Evolutionary conservation across 2,329 filamentous ascomycete species (phyloP).

Genomic region (Zymoseptoria ardabiliae): DNA sequence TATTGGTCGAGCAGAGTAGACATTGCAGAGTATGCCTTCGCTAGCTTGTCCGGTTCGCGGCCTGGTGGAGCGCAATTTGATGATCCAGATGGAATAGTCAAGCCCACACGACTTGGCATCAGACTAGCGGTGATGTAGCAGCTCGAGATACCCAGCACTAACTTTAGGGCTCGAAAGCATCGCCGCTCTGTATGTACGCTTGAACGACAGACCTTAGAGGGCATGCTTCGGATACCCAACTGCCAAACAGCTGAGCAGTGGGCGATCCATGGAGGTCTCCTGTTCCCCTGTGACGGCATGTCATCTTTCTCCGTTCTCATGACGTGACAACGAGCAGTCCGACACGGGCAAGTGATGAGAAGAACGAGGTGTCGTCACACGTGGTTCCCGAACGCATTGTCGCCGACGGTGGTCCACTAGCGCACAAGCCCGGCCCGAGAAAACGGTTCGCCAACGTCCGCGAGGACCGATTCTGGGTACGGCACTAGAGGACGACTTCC

Average conservation of each 20-base stretch:
- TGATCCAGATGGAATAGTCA: neutral
- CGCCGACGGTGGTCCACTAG: neutral
- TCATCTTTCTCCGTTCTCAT: too few species aligned
- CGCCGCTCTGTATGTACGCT: too few species aligned
- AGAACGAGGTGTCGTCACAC: neutral
- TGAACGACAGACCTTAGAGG: too few species aligned
- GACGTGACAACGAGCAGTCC: too few species aligned
- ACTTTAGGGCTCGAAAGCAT: too few species aligned
- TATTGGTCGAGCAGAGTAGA: neutral
- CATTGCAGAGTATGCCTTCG: neutral
- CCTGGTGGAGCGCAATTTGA: neutral
- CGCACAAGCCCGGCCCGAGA: neutral
- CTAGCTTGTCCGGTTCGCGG: neutral
- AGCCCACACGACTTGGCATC: neutral
- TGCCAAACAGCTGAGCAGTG: too few species aligned
- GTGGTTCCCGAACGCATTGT: neutral
- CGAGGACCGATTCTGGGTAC: neutral
- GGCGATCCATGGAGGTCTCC: too few species aligned
- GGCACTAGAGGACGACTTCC: neutral
- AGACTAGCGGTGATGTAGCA: neutral
- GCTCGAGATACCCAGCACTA: too few species aligned
- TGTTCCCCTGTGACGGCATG: too few species aligned
- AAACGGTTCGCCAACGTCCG: neutral
- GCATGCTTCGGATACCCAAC: too few species aligned
- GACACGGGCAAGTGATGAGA: neutral